Base-by-base conservation (phyloP, 2,329 filamentous ascomycete species). In the Immersiporthe knoxdaviesiana region DNA sequence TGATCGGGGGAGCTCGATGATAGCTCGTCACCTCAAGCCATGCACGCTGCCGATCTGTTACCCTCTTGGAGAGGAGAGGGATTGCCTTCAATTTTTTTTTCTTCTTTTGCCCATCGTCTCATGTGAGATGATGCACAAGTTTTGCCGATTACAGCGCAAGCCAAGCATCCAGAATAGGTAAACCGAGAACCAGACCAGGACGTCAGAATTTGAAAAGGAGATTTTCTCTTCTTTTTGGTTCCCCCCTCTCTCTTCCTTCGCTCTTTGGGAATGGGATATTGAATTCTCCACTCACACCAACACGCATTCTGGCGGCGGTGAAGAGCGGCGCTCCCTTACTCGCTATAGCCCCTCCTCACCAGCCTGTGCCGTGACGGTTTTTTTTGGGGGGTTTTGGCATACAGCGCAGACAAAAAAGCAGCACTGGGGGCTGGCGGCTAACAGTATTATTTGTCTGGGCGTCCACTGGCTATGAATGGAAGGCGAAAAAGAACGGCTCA, bases 211-310 rank as follows among this genome's bases (percentile, higher is more conserved):
- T 47, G 44, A 32, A 37, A 11, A 59, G n/a, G 18, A 59, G 52
- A 35, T 35, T 59, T 58, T 59, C 21, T 47, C 5, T 14, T 24
- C 56, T 21, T 21, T 8, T 56, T n/a, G n/a, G n/a, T n/a, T 18
- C 27, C 27, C 12, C 27, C 16, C 27, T 3, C 24, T 8, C 21
- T 16, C 21, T n/a, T n/a, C 21, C n/a, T 50, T 58, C 54, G 2
- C 7, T n/a, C 24, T 30, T 30, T 16, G 8, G n/a, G 32, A 59
- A n/a, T 30, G 5, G 12, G 24, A 56, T 59, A 35, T n/a, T n/a
- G n/a, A 59, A 24, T 37, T 59, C 56, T 14, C 56, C 56, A 59
- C 56, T 59, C 56, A 59, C 56, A 59, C 56, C 56, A 37, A 37
- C 21, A 16, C 32, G 30, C 11, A 21, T 59, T 37, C 32, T 32